These are phyloP conservation scores for Colletotrichum orbiculare DNA, from an alignment of 2,329 filamentous ascomycete species.

Conservation along the genomic window DNA sequence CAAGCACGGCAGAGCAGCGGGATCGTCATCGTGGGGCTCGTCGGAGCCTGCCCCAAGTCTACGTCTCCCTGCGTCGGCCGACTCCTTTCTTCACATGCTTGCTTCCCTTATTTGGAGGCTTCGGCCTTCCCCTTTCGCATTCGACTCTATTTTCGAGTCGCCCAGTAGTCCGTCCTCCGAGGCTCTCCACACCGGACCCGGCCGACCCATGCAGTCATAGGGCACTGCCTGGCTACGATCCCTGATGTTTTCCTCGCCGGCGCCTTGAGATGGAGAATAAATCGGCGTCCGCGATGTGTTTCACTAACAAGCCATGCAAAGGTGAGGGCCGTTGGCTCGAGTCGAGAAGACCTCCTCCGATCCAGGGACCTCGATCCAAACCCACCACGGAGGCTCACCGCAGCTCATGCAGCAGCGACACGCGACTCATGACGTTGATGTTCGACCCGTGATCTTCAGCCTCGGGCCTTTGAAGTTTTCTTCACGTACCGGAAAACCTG, in stretches of 20 bases:
- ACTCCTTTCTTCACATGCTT: conserved; percentile 31
- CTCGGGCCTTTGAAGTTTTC: conserved; percentile 6
- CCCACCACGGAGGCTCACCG: conserved; percentile 9
- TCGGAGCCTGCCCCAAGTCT: conserved; percentile 16
- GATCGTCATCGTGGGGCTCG: conserved; percentile 26
- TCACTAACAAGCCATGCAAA: conserved; percentile 12
- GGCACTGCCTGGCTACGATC: conserved; percentile 3
- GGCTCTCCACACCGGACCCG: conserved; percentile 22
- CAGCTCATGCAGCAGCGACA: conserved; percentile 7
- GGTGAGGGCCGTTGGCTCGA: conserved; percentile 4
- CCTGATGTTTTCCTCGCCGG: not conserved
- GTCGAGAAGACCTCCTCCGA: not conserved
- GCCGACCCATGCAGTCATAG: conserved; percentile 15
- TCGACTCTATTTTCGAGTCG: conserved; percentile 16
- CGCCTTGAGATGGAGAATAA: not conserved
- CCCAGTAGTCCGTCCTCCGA: conserved; percentile 10
- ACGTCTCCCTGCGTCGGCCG: conserved; percentile 13
- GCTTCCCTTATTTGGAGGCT: conserved; percentile 4
- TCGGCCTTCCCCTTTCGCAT: conserved; percentile 16
- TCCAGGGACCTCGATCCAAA: conserved; percentile 11
- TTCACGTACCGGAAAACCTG: too few relatives aligned
- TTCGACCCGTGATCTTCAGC: conserved; percentile 1
- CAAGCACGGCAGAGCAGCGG: conserved; percentile 23
- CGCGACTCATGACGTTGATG: conserved; percentile 30
- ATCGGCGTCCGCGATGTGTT: conserved; percentile 20